phyloP scores from a whole-genome alignment of 148 eudicot genomes.

The Arctostaphylos glauca region DNA sequence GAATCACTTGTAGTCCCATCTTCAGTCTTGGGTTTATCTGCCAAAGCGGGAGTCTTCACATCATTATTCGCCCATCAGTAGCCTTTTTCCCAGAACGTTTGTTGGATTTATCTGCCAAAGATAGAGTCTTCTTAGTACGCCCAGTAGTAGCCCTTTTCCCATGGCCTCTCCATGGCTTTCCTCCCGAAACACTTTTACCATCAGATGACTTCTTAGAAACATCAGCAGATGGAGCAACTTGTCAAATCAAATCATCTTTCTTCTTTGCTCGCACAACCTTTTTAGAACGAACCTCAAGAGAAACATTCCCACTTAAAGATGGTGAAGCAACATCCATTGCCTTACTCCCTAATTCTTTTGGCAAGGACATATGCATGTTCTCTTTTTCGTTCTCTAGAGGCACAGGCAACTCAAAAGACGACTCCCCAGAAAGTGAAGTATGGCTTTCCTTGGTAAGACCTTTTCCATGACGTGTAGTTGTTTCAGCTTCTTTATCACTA shows the following conservation, averaged over 20 bases:
- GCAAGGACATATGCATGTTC: conserved; percentile 28
- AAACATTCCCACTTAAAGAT: conserved; percentile 39
- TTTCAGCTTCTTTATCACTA: conserved; percentile 34
- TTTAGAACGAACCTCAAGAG: conserved; percentile 36
- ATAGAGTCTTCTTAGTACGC: conserved; percentile 17
- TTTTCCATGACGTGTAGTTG: conserved; percentile 22
- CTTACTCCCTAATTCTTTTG: conserved; percentile 37
- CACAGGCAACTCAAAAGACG: conserved; percentile 26
- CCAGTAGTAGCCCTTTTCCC: conserved; percentile 37
- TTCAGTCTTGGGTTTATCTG: conserved; percentile 33
- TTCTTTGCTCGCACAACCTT: conserved; percentile 35
- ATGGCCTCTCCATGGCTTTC: conserved; percentile 26
- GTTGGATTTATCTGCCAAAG: no score
- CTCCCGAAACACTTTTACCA: conserved; percentile 34
- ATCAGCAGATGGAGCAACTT: conserved; percentile 33
- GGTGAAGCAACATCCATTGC: conserved; percentile 42
- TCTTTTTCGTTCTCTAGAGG: conserved; percentile 39
- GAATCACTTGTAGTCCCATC: conserved; percentile 39
- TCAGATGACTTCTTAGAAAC: conserved; percentile 36
- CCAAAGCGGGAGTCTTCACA: conserved; percentile 14
- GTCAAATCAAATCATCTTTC: conserved; percentile 36
- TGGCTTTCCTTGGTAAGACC: conserved; percentile 32
- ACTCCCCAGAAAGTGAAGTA: conserved; percentile 28
- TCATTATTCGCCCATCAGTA: no score
- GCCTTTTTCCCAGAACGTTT: no score